phyloP scores from a whole-genome alignment of 352 stramenopile species.

The Phytophthora cryptogea region DNA sequence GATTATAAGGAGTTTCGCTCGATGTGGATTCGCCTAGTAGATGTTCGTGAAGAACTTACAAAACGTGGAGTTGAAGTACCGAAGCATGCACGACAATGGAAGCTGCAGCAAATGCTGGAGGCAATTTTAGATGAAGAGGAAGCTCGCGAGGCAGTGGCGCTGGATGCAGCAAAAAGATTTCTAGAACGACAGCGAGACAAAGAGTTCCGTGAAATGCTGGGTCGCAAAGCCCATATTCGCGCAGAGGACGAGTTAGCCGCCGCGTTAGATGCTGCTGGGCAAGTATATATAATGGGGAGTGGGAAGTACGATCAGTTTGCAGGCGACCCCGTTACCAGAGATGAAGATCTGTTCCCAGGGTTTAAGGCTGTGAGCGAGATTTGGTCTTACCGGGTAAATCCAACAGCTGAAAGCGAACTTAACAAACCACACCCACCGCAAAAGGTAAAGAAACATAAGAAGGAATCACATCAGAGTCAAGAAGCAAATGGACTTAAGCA shows the following conservation, averaged over 20 bases:
- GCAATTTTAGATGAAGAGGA: conserved; percentile 92
- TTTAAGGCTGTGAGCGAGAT: conserved; percentile 69
- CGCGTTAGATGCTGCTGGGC: conserved; percentile 90
- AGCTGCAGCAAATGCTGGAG: conserved; percentile 88
- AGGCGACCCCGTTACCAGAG: conserved; percentile 45
- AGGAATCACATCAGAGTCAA: not conserved
- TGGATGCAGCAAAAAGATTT: conserved; percentile 82
- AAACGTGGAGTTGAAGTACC: conserved; percentile 89
- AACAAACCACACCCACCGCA: conserved; percentile 4
- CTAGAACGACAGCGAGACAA: conserved; percentile 76
- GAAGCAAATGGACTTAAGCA: conserved; percentile 4
- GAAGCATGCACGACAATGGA: conserved; percentile 81
- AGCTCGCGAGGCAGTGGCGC: conserved; percentile 67
- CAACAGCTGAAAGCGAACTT: conserved; percentile 5
- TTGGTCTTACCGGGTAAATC: conserved; percentile 58
- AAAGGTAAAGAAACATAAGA: conserved; percentile 10
- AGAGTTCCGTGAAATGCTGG: conserved; percentile 51
- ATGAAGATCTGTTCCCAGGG: conserved; percentile 65
- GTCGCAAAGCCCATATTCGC: conserved; percentile 58
- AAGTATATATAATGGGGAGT: conserved; percentile 93
- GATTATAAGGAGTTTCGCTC: conserved; percentile 94
- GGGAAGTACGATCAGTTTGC: conserved; percentile 88
- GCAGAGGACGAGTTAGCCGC: conserved; percentile 83
- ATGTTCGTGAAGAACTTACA: conserved; percentile 83
- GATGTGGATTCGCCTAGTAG: conserved; percentile 87